These are phyloP conservation scores for Dactylonectria estremocensis DNA, from an alignment of 2,329 filamentous ascomycete genomes.

Conservation along the genomic window DNA sequence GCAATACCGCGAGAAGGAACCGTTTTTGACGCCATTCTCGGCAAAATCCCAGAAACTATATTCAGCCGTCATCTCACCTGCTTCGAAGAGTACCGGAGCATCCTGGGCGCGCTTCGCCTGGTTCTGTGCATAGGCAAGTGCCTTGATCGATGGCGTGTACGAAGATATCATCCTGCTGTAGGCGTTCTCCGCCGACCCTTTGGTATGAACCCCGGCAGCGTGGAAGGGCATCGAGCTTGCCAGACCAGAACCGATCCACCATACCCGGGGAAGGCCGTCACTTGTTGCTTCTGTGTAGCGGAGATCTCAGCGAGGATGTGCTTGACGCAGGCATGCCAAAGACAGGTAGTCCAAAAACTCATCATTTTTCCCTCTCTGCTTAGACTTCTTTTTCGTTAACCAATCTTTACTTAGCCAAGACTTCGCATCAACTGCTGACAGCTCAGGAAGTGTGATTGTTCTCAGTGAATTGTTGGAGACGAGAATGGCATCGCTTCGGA, in stretches of 20 bases:
- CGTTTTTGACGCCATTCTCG: no score
- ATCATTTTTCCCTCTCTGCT: not conserved
- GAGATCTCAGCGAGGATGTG: not conserved
- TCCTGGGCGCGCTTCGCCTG: not conserved
- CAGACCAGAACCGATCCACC: no score
- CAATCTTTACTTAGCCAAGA: not conserved
- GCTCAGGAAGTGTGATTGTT: not conserved
- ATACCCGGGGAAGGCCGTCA: not conserved
- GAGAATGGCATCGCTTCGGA: constrained; percentile 7
- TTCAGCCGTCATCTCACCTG: no score
- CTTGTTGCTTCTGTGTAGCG: not conserved
- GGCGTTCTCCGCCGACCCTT: constrained; percentile 3
- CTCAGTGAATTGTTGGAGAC: not conserved
- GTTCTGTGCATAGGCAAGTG: not conserved
- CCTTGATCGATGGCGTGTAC: constrained; percentile 8
- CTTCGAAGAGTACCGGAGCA: no score
- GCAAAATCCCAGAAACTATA: no score
- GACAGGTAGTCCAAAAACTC: not conserved
- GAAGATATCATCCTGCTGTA: constrained; percentile 2
- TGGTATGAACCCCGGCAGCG: not conserved
- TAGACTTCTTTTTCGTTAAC: not conserved
- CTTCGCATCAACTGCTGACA: not conserved
- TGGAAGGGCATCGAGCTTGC: constrained; percentile 1
- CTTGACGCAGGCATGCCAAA: constrained; percentile 1
- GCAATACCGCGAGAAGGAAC: no score